Conservation (phyloP, 2,329 filamentous ascomycete species). For the Aspergillus vadensis region DNA sequence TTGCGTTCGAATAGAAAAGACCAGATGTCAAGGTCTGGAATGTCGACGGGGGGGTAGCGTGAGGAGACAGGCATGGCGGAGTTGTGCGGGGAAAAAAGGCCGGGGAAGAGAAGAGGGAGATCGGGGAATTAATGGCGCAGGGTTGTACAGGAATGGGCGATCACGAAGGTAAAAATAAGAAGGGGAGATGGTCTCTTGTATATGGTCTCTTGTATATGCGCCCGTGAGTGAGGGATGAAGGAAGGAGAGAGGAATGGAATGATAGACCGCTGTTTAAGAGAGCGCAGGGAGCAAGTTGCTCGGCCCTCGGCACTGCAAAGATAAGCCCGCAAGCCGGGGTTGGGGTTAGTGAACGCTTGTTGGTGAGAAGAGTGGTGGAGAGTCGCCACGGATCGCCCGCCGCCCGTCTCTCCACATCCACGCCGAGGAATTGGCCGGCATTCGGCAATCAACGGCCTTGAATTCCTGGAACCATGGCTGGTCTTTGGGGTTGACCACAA, state of each 20-base stretch:
- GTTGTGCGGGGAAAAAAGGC: conserved; percentile 23
- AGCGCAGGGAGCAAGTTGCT: background rate
- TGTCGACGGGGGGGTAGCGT: conserved; percentile 62
- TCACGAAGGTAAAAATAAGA: too few relatives aligned
- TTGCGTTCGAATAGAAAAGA: conserved; percentile 72
- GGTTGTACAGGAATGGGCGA: too few relatives aligned
- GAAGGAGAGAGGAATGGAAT: background rate
- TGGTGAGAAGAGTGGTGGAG: background rate
- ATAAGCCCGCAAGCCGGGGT: background rate
- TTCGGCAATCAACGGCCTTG: too few relatives aligned
- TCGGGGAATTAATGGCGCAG: too few relatives aligned
- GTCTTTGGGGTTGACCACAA: too few relatives aligned
- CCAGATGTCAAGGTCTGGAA: conserved; percentile 79
- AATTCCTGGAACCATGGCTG: too few relatives aligned
- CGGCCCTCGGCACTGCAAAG: conserved; percentile 11
- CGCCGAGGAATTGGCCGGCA: too few relatives aligned
- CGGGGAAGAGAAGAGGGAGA: background rate
- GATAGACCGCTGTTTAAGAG: background rate
- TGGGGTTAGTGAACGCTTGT: background rate
- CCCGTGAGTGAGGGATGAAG: background rate
- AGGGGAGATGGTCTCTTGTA: background rate
- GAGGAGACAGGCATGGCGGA: conserved; percentile 70
- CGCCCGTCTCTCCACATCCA: too few relatives aligned
- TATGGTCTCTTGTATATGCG: background rate
- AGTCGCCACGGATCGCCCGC: background rate